Evolutionary conservation across 2,329 filamentous ascomycete genomes (phyloP), one percentile per base, ranked within the genome.

Genomic region (Alternaria viburni): DNA sequence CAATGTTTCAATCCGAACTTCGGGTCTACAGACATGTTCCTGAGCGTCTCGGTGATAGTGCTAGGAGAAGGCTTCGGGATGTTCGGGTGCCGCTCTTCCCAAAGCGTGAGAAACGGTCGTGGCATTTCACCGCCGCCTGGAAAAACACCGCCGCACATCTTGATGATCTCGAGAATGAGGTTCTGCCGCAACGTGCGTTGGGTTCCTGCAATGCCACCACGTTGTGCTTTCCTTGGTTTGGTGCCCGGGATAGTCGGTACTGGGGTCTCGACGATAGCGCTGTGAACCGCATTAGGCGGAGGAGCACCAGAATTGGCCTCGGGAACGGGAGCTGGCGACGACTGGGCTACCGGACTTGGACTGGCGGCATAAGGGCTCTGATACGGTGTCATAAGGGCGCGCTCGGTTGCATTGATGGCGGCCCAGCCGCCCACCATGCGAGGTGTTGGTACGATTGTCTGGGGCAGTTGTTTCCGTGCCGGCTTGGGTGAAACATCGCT

Each of bases 71-170:
- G 86, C 52, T 73, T 81, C 59, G 81, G 70, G 10, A 66, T 65
- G 30, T 73, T 64, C 8, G 65, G 74, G 66, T 73, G 61, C 13
- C 81, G 82, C 62, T 80, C 71, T 80, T 83, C 78, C 87, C 87
- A 90, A 15, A 83, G 77, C 3, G 83, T 83, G 13, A 81, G 77
- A 66, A 88, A 88, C 9, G 87, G 84, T 65, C 83, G 81, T 74
- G 82, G 83, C n/a, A 89, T 81, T 66, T 88, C 86, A 47, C 80
- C 80, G 23, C 86, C 83, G 41, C 85, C 81, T 3, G 87, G 86
- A 57, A 86, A 88, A 3, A 86, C 83, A 8, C 88, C 88, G 49
- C 82, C 81, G 58, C 84, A 85, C 52, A 82, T 81, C 47, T 85
- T 79, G 12, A 89, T 70, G 43, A 89, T 84, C 25, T 87, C 82